Evolutionary conservation across 2,329 filamentous ascomycete species (phyloP).

Genomic region (Aspergillus fructus): DNA sequence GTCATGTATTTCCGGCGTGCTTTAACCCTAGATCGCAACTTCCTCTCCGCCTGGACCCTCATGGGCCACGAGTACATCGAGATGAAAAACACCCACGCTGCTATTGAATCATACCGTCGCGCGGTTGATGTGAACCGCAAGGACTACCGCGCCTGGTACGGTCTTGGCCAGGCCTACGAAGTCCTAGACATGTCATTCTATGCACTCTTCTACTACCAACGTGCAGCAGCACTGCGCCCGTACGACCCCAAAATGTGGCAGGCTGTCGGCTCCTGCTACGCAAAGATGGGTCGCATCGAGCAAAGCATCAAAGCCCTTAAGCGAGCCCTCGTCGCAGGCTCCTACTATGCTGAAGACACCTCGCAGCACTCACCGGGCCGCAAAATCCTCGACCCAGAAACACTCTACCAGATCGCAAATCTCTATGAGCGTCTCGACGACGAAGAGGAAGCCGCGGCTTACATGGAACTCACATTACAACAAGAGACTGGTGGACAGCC

Average conservation of each 20-base stretch:
- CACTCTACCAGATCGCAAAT: slow-evolving; percentile 81
- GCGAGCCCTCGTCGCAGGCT: slow-evolving; percentile 82
- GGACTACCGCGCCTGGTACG: slow-evolving; percentile 98
- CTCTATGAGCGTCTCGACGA: slow-evolving; percentile 83
- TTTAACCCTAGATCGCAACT: slow-evolving; percentile 83
- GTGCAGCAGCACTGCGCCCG: slow-evolving; percentile 85
- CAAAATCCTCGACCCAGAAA: slow-evolving; percentile 80
- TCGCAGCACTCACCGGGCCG: slow-evolving; percentile 27
- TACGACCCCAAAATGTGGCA: slow-evolving; percentile 99
- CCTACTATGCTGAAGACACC: slow-evolving; percentile 64
- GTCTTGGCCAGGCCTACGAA: slow-evolving; percentile 93
- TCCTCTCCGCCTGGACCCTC: slow-evolving; percentile 92
- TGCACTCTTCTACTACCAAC: slow-evolving; percentile 95
- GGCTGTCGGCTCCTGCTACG: slow-evolving; percentile 86
- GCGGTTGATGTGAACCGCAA: slow-evolving; percentile 95
- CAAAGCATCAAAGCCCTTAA: slow-evolving; percentile 96
- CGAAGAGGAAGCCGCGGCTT: slow-evolving; percentile 77
- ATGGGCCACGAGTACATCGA: slow-evolving; percentile 99
- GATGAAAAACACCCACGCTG: slow-evolving; percentile 96
- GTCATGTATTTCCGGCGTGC: slow-evolving; percentile 97
- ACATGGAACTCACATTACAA: slow-evolving; percentile 93
- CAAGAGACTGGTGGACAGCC: slow-evolving; percentile 74
- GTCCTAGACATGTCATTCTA: slow-evolving; percentile 98
- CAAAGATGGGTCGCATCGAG: slow-evolving; percentile 81
- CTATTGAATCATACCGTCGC: slow-evolving; percentile 92